These are phyloP conservation scores for Umbelopsis sp. DNA, from an alignment of 192 early-diverging fungal genomes.

Conservation along the genomic window DNA sequence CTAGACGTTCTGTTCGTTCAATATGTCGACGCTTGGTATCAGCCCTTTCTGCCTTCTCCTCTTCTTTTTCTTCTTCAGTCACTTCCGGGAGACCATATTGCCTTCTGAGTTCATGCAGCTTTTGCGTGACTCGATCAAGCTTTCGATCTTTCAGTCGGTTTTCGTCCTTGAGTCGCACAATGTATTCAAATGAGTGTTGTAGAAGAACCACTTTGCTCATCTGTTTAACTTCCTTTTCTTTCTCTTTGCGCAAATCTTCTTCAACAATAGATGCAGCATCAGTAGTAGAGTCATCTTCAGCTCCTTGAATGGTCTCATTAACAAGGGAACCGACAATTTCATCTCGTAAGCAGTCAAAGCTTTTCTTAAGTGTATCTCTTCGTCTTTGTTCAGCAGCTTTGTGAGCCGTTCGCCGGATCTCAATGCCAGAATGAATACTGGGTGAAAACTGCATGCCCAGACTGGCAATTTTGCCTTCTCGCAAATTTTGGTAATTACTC, in stretches of 20 bases:
- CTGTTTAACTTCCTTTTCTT: conserved; percentile 62
- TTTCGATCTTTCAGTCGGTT: conserved; percentile 39
- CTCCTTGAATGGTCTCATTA: conserved; percentile 2
- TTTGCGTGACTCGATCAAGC: conserved; percentile 28
- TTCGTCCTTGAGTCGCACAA: conserved; percentile 51
- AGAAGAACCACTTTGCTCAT: conserved; percentile 87
- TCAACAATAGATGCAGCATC: conserved; percentile 1
- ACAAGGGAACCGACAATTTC: conserved; percentile 71
- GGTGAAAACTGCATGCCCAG: conserved; percentile 75
- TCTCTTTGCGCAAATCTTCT: background rate
- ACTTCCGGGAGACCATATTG: conserved; percentile 25
- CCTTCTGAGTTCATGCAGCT: conserved; percentile 26
- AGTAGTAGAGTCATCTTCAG: background rate
- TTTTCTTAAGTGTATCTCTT: conserved; percentile 88
- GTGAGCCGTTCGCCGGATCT: conserved; percentile 82
- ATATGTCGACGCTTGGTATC: conserved; percentile 11
- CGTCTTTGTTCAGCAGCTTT: conserved; percentile 96
- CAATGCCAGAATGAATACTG: conserved; percentile 78
- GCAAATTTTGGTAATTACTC: conserved; percentile 81
- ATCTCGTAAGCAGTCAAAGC: conserved; percentile 78
- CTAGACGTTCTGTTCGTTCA: background rate
- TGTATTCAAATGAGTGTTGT: conserved; percentile 65
- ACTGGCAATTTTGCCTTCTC: conserved; percentile 82
- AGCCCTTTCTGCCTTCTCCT: conserved; percentile 8
- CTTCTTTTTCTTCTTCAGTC: conserved; percentile 30